phyloP scores from a whole-genome alignment of 208 protist species.

The Polymyxa betae region DNA sequence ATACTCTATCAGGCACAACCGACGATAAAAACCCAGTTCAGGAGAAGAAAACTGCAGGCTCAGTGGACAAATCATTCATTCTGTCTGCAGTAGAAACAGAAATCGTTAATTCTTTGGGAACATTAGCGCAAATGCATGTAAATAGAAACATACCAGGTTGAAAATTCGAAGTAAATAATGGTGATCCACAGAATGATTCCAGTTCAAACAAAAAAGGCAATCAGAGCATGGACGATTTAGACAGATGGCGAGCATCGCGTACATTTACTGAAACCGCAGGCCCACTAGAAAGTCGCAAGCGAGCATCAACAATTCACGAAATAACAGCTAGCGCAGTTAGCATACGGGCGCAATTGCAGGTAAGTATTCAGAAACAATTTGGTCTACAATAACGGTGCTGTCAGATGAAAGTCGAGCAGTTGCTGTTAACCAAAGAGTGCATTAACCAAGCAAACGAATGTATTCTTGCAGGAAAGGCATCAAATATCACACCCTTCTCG shows the following conservation, averaged over 20 bases:
- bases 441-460: slow-evolving; percentile 43
- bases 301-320: background rate
- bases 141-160: background rate
- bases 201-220: too few species aligned
- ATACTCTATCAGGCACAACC: too few species aligned
- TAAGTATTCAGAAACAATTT: too few species aligned
- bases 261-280: too few species aligned
- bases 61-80: background rate
- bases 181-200: background rate
- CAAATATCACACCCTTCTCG: background rate
- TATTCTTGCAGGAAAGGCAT: background rate
- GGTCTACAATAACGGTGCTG: too few species aligned
- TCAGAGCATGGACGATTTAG: too few species aligned
- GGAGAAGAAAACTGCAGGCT: background rate
- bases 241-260: too few species aligned
- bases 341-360: background rate
- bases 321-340: background rate
- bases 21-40: background rate
- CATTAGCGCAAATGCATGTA: background rate
- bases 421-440: slow-evolving; percentile 34
- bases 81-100: background rate
- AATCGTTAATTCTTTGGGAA: background rate
- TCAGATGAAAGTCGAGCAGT: slow-evolving; percentile 19
- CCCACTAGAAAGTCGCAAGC: background rate
- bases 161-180: background rate